Conservation (phyloP, 768 basidiomycete genomes). For the Pleurotus djamor region DNA sequence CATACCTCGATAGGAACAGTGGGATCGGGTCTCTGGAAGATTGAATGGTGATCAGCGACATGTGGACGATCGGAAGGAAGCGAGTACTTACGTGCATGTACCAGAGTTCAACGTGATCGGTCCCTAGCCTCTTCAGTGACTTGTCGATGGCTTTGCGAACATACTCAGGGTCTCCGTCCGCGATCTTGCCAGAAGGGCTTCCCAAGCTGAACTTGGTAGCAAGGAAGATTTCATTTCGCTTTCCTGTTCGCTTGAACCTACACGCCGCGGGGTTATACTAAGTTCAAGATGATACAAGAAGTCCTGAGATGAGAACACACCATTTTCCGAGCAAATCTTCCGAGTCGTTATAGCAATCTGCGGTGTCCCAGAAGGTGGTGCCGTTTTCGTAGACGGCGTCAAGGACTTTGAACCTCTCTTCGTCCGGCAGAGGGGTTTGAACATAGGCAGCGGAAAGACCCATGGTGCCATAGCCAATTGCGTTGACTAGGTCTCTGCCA, state of each 20-base stretch:
- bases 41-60: not conserved
- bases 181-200: constrained; percentile 9
- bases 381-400: constrained; percentile 35
- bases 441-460: constrained; percentile 21
- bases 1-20: constrained; percentile 25
- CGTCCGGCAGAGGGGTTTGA: constrained; percentile 8
- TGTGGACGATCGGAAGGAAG: not conserved
- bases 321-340: constrained; percentile 45
- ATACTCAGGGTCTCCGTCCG: constrained; percentile 32
- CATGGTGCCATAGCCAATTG: constrained; percentile 29
- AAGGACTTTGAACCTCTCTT: constrained; percentile 27
- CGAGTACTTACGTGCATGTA: constrained; percentile 36
- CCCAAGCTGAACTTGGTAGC: constrained; percentile 47
- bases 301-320: constrained; percentile 12
- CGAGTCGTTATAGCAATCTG: constrained; percentile 42
- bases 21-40: constrained; percentile 18
- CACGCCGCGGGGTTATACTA: not conserved
- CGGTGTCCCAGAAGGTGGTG: constrained; percentile 44
- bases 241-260: constrained; percentile 51
- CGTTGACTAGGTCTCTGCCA: constrained; percentile 16
- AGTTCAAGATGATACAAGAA: not conserved
- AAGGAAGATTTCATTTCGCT: constrained; percentile 53
- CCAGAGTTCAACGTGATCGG: constrained; percentile 41
- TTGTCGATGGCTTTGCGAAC: constrained; percentile 31
- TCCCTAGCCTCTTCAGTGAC: constrained; percentile 39